Base-by-base conservation (phyloP, 2,329 filamentous ascomycete genomes). In the Curvularia eragrostidis region DNA sequence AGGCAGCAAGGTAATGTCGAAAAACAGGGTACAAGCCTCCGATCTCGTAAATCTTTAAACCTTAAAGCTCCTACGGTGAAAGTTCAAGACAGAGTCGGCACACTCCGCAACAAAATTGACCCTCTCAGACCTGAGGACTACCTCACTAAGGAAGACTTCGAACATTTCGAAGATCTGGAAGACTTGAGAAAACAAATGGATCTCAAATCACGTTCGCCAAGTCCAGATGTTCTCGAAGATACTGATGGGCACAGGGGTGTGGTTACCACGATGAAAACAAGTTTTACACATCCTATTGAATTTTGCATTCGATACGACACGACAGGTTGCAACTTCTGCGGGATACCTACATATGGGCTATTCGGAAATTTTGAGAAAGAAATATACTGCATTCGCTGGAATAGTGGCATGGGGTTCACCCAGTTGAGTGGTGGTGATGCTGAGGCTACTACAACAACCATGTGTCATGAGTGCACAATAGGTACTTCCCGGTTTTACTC, bases 261-360 rank as follows among this genome's bases (percentile, higher is more conserved):
- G 12, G 48, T 71, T 15, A 70, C 63, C 7, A 72, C 64, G 28
- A 74, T 81, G 42, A 58, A 56, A 2, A 82, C 79, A 1, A 75
- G 69, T 1, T 77, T 79, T 48, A 72, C 78, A 0, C 78, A 81
- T 47, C 79, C 80, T 0, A 74, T 82, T 12, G 36, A 60, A 3
- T 80, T 81, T 53, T 55, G 64, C 23, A 39, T 36, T 6, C 15
- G 42, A 3, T 10, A 41, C 0, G 54, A 41, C 1, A 8, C 5
- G 3, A n/a, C 34, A 5, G 55, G 61, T 23, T 83, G 80, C 61
- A 73, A 77, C 56, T 83, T 78, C 69, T 83, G 80, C 58, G 59
- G 73, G 2, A 66, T 78, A 13, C 72, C 77, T 12, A 50, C 66
- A 0, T 82, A 80, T 44, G 75, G 77, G 1, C 69, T 82, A 8